phyloP scores from a whole-genome alignment of 768 basidiomycete genomes.

The Pleurotus salmoneostramineus region DNA sequence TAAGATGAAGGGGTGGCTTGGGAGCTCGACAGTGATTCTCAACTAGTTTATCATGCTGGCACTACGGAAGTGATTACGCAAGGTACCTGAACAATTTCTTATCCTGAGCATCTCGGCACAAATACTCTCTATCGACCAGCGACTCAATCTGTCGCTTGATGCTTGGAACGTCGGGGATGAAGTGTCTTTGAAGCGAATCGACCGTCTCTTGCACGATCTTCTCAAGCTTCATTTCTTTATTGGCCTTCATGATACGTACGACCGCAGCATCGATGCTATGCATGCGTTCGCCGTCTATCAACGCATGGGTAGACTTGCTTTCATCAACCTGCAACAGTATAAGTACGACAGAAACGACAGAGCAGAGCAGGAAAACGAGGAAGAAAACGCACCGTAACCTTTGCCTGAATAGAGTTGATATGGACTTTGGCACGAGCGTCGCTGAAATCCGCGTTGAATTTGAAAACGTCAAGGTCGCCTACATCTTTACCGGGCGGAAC shows the following conservation, averaged over 20 bases:
- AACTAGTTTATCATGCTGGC: too few species aligned
- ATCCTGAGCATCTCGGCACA: constrained; percentile 72
- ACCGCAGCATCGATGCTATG: constrained; percentile 91
- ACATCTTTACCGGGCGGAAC: constrained; percentile 77
- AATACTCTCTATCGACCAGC: constrained; percentile 83
- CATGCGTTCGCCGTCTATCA: constrained; percentile 85
- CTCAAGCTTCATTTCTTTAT: constrained; percentile 79
- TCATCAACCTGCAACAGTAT: constrained; percentile 74
- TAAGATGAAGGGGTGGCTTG: too few species aligned
- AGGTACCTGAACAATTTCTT: constrained; percentile 75
- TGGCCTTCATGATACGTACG: constrained; percentile 93
- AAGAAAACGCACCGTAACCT: constrained; percentile 67
- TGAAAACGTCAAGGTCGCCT: constrained; percentile 68
- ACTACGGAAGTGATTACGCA: constrained; percentile 39
- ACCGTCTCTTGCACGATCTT: constrained; percentile 81
- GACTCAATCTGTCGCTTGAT: constrained; percentile 85
- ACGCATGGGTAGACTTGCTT: constrained; percentile 71
- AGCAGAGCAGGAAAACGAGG: background rate
- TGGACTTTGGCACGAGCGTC: constrained; percentile 78
- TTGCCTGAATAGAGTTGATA: constrained; percentile 95
- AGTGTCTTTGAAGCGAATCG: constrained; percentile 83
- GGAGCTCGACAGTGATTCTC: too few species aligned
- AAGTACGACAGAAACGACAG: background rate
- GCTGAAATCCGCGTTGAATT: constrained; percentile 79
- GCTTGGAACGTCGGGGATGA: constrained; percentile 75